Conservation (phyloP, 2,329 filamentous ascomycete species). For the Scytalidium lignicola region DNA sequence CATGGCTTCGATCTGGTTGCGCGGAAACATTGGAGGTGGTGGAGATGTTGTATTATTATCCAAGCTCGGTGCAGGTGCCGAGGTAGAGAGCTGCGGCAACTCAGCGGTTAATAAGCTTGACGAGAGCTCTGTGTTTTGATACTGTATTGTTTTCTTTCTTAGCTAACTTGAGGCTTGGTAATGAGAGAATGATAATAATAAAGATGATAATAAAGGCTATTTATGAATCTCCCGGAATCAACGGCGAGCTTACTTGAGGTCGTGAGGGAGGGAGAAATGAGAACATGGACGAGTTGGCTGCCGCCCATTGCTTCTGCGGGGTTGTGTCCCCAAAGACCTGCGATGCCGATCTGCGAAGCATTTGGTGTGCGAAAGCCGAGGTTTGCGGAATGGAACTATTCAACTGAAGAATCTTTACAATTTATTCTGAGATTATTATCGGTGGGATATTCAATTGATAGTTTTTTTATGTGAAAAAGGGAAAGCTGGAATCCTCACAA, state of each 20-base stretch:
- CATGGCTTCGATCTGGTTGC: constrained; percentile 45
- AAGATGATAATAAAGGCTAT: too few relatives aligned
- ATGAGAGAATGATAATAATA: too few relatives aligned
- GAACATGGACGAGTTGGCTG: neutral
- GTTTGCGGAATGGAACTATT: neutral
- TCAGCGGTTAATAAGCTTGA: too few relatives aligned
- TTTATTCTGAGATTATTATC: too few relatives aligned
- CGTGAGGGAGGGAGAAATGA: neutral
- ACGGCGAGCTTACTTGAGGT: neutral
- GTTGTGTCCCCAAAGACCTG: neutral
- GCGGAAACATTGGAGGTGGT: constrained; percentile 19
- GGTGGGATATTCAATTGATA: too few relatives aligned
- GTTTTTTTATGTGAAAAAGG: too few relatives aligned
- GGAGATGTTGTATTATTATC: neutral
- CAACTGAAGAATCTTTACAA: too few relatives aligned
- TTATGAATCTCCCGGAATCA: too few relatives aligned
- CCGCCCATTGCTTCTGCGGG: neutral
- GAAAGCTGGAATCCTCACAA: too few relatives aligned
- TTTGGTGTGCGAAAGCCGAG: neutral
- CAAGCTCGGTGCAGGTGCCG: neutral
- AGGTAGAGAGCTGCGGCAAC: neutral
- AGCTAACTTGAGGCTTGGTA: too few relatives aligned
- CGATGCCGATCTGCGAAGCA: neutral
- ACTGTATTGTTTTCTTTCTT: too few relatives aligned
- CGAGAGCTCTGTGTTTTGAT: neutral